Conservation (phyloP, 495 filamentous ascomycete species). For the Penicillium pulvis region DNA sequence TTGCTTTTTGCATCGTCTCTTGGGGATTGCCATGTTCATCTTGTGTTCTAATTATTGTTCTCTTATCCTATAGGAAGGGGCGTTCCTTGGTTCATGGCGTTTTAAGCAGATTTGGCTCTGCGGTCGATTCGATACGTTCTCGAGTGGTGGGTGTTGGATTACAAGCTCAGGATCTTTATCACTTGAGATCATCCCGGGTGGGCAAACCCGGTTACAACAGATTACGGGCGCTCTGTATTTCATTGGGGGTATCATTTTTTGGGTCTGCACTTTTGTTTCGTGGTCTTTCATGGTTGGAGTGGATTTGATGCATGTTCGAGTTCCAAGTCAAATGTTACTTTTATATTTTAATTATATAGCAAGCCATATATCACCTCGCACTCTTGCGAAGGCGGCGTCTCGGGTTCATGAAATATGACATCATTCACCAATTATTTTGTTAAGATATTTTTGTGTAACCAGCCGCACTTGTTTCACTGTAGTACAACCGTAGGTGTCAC, state of each 20-base stretch:
- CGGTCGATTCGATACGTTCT: neutral
- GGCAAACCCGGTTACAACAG: neutral
- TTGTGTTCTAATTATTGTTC: neutral
- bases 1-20: neutral
- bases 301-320: neutral
- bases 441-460: no score
- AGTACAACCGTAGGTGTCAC: neutral
- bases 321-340: neutral
- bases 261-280: conserved; percentile 1
- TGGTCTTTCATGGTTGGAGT: neutral
- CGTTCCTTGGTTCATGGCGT: neutral
- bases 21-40: neutral
- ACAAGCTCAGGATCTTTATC: neutral
- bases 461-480: neutral
- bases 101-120: neutral
- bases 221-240: neutral
- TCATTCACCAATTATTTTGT: neutral
- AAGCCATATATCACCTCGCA: neutral
- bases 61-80: neutral
- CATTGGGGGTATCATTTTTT: neutral
- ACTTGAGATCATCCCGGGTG: neutral
- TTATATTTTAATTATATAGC: neutral
- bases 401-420: neutral
- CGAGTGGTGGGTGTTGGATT: neutral
- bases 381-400: neutral